Percentiles rank a stretch among this genome's conserved stretches.
Evolutionary conservation across 495 filamentous ascomycete genomes (phyloP).

Genomic region (Penicillium cosmopolitanum): DNA sequence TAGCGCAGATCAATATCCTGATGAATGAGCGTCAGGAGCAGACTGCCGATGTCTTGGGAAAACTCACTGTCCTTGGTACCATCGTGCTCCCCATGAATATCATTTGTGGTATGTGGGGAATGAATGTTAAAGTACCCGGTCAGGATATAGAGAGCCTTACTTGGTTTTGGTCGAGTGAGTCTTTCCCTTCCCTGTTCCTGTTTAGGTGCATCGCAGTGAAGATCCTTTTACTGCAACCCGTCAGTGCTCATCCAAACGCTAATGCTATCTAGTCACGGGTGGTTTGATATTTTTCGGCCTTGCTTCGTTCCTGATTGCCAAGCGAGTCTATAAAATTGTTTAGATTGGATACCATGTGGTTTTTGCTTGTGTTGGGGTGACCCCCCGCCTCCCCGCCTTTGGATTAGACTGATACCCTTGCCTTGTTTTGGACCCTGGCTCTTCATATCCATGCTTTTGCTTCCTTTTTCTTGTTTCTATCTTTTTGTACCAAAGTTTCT

Average conservation of each 20-base stretch:
- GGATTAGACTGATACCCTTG: too few species aligned
- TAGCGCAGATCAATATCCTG: constrained; percentile 90
- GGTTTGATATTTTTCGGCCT: constrained; percentile 78
- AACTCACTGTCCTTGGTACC: constrained; percentile 92
- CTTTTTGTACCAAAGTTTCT: background rate
- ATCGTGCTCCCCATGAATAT: constrained; percentile 99
- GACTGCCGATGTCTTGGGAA: constrained; percentile 91
- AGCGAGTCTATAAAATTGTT: constrained; percentile 72
- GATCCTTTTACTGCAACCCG: background rate
- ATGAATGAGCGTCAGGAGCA: constrained; percentile 98
- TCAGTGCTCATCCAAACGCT: background rate
- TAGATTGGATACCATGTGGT: constrained; percentile 28
- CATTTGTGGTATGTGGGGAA: constrained; percentile 97
- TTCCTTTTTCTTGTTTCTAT: background rate
- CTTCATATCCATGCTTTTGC: background rate
- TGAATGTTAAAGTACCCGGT: constrained; percentile 96
- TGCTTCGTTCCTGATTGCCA: constrained; percentile 79
- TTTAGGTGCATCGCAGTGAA: background rate
- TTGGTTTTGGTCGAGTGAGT: constrained; percentile 68
- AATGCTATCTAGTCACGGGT: constrained; percentile 60
- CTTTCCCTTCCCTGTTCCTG: constrained; percentile 16
- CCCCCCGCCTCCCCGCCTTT: constrained; percentile 4
- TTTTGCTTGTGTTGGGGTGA: background rate
- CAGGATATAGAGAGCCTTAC: constrained; percentile 68
- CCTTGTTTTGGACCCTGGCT: too few species aligned